phyloP scores from a whole-genome alignment of 2,329 filamentous ascomycete species.

The Penicillium palitans region DNA sequence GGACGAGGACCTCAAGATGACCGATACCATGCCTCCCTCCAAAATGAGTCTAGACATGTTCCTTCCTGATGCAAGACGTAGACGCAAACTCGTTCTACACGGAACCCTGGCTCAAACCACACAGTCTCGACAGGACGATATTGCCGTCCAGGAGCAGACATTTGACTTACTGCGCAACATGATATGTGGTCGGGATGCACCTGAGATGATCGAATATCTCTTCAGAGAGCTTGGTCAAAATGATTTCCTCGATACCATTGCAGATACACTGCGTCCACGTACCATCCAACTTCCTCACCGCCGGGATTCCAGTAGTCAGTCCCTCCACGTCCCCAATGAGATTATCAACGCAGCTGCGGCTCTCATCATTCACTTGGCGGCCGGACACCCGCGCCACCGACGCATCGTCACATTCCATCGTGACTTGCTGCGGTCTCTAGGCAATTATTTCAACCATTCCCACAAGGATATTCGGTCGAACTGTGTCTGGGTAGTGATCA shows the following conservation, averaged over 20 bases:
- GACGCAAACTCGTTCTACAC: conserved; percentile 52
- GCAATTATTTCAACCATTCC: conserved; percentile 71
- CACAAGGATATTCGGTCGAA: conserved; percentile 73
- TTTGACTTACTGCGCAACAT: conserved; percentile 89
- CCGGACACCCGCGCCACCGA: conserved; percentile 74
- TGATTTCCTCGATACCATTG: conserved; percentile 76
- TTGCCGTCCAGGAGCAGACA: conserved; percentile 86
- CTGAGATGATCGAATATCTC: conserved; percentile 79
- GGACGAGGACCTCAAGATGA: conserved; percentile 38
- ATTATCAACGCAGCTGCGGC: conserved; percentile 77
- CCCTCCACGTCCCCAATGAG: conserved; percentile 50
- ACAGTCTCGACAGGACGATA: conserved; percentile 72
- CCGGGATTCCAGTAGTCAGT: conserved; percentile 32
- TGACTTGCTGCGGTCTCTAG: conserved; percentile 70
- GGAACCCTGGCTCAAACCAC: conserved; percentile 67
- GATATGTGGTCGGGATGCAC: conserved; percentile 64
- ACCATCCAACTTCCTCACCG: conserved; percentile 36
- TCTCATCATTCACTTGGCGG: conserved; percentile 84
- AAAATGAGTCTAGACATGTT: conserved; percentile 42
- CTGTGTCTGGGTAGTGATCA: conserved; percentile 80
- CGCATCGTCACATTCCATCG: conserved; percentile 75
- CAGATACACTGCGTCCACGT: conserved; percentile 68
- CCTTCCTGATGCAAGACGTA: conserved; percentile 42
- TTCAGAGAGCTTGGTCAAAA: conserved; percentile 74
- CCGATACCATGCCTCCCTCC: conserved; percentile 43